Conservation (phyloP, 768 basidiomycete genomes). For the Piloderma croceum region DNA sequence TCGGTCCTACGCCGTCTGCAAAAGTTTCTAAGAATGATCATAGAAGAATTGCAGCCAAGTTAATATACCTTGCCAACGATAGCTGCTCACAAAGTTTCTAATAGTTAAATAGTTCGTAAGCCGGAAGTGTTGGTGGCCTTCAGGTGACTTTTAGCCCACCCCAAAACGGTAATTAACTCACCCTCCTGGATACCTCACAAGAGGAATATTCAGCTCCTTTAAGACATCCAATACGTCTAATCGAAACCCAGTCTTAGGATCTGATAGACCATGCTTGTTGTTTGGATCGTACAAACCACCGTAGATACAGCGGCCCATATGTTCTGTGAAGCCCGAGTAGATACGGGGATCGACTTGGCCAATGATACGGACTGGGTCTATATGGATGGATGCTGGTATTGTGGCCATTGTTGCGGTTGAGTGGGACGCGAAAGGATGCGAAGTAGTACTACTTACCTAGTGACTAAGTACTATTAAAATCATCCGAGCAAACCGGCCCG, state of each 20-base stretch:
- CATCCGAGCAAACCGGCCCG: too few relatives aligned
- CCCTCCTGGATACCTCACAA: conserved; percentile 53
- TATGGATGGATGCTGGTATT: conserved; percentile 26
- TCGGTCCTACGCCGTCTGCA: conserved; percentile 50
- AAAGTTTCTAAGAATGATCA: neutral
- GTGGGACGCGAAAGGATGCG: too few relatives aligned
- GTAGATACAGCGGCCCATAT: conserved; percentile 54
- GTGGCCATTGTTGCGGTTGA: neutral
- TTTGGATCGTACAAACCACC: conserved; percentile 41
- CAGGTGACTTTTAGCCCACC: too few relatives aligned
- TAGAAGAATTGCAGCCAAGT: neutral
- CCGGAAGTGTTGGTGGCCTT: too few relatives aligned
- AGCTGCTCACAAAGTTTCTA: conserved; percentile 50
- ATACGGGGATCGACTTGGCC: conserved; percentile 43
- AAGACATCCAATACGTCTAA: conserved; percentile 44
- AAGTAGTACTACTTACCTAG: too few relatives aligned
- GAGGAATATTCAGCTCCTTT: conserved; percentile 41
- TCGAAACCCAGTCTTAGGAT: conserved; percentile 40
- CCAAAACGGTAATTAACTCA: too few relatives aligned
- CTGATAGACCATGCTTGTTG: conserved; percentile 31
- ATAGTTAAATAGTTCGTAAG: neutral
- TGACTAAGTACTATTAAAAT: too few relatives aligned
- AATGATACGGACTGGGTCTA: conserved; percentile 38
- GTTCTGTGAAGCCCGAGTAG: conserved; percentile 60
- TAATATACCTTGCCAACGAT: conserved; percentile 43